These are phyloP conservation scores for Hypoxylon sp. DNA, from an alignment of 2,329 filamentous ascomycete species.

Conservation along the genomic window DNA sequence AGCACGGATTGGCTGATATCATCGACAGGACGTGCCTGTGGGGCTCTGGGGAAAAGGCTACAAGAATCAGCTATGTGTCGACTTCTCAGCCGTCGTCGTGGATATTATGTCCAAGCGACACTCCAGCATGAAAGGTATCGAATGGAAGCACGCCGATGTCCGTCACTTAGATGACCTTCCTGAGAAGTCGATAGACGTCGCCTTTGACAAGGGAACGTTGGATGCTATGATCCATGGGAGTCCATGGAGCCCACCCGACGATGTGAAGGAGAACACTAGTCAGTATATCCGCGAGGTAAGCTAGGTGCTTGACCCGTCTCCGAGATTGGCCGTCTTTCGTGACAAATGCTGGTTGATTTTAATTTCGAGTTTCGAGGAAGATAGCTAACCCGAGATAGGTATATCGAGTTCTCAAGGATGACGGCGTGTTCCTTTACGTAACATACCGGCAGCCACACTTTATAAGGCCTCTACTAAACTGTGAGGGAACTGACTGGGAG, in stretches of 20 bases:
- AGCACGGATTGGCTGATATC: conserved; percentile 10
- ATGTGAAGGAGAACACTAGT: conserved; percentile 63
- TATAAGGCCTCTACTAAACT: conserved; percentile 63
- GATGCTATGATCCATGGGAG: conserved; percentile 71
- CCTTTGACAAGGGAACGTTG: conserved; percentile 71
- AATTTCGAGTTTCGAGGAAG: conserved; percentile 6
- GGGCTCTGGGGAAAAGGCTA: conserved; percentile 66
- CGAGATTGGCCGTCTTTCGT: neutral
- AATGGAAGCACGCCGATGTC: conserved; percentile 67
- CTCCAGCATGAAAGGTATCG: conserved; percentile 57
- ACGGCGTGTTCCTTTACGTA: conserved; percentile 66
- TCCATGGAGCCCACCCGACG: conserved; percentile 66
- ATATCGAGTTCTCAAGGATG: conserved; percentile 63
- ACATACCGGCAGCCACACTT: conserved; percentile 71
- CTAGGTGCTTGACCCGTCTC: neutral
- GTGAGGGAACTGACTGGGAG: conserved; percentile 60
- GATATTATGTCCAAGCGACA: conserved; percentile 66
- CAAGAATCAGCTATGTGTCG: conserved; percentile 66
- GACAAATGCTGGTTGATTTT: neutral
- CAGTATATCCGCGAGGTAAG: conserved; percentile 66
- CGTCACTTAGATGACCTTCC: conserved; percentile 63
- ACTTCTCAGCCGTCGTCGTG: conserved; percentile 70
- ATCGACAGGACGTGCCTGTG: conserved; percentile 64
- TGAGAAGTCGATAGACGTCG: conserved; percentile 64
- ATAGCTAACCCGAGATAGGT: conserved; percentile 55